Percentiles rank a stretch among this genome's conserved stretches.
Evolutionary conservation across 257 asterid species (phyloP).

Genomic region (Verbascum thapsus): DNA sequence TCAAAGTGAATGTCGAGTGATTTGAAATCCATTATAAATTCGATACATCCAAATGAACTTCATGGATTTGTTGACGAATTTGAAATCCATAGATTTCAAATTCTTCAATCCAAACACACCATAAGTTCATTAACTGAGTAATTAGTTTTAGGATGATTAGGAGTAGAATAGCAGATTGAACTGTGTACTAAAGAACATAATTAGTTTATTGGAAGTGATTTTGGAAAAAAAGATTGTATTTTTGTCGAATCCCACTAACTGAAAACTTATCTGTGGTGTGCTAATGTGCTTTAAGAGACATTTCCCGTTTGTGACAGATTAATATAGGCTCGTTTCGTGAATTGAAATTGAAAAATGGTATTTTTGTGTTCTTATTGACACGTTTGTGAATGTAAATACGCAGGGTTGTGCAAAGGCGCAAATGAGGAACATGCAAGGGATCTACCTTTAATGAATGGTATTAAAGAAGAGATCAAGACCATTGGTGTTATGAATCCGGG

Average conservation of each 20-base stretch:
- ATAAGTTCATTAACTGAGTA: conserved; percentile 3
- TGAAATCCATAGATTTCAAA: too few species aligned
- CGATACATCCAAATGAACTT: too few species aligned
- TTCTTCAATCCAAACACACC: too few species aligned
- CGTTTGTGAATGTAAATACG: conserved; percentile 24
- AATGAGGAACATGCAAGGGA: conserved; percentile 86
- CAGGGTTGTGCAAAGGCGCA: conserved; percentile 92
- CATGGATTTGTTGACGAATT: too few species aligned
- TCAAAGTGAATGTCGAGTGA: too few species aligned
- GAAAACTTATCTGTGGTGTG: not conserved
- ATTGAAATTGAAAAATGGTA: not conserved
- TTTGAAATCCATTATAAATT: too few species aligned
- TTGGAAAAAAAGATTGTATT: not conserved
- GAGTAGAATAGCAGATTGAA: conserved; percentile 2
- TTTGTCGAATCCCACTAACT: not conserved
- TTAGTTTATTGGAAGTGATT: not conserved
- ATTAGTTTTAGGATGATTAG: not conserved
- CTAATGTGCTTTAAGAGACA: not conserved
- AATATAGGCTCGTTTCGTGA: not conserved
- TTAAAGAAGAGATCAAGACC: conserved; percentile 92
- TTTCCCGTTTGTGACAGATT: not conserved
- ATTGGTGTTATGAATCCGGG: conserved; percentile 80
- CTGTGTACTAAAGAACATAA: too few species aligned
- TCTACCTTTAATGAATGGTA: conserved; percentile 94
- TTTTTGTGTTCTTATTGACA: conserved; percentile 25